Evolutionary conservation across 805 yeast genomes (phyloP).

Genomic region (Candida parachauliodes): DNA sequence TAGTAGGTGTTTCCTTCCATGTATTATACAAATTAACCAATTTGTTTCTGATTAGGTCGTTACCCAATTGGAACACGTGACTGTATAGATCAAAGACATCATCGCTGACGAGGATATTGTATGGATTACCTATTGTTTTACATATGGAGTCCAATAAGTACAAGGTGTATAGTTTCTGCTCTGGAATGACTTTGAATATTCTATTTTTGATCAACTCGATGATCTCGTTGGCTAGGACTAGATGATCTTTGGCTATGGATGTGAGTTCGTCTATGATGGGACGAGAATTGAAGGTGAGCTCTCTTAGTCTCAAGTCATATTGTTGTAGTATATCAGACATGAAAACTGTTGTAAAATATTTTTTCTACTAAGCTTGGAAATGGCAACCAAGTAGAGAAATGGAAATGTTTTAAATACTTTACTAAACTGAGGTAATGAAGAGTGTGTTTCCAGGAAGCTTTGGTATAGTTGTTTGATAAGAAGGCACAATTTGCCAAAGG

Average conservation of each 20-base stretch:
- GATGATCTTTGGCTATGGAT: constrained; percentile 80
- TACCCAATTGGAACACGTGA: constrained; percentile 73
- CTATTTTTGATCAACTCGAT: constrained; percentile 71
- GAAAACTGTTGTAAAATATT: background rate
- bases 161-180: constrained; percentile 77
- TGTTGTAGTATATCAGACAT: constrained; percentile 37
- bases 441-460: no score
- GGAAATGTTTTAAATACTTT: no score
- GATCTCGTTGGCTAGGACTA: constrained; percentile 71
- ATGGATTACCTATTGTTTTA: constrained; percentile 87
- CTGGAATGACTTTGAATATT: constrained; percentile 73
- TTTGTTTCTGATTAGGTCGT: constrained; percentile 69
- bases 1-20: constrained; percentile 72
- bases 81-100: constrained; percentile 68
- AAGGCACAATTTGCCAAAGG: no score
- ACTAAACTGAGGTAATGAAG: no score
- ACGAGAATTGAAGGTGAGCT: constrained; percentile 81
- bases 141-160: constrained; percentile 88
- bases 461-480: no score
- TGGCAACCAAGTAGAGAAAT: no score
- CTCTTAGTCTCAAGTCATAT: constrained; percentile 66
- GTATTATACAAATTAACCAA: constrained; percentile 77
- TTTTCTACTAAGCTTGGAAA: no score
- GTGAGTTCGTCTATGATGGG: constrained; percentile 88
- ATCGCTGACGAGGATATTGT: constrained; percentile 71